Evolutionary conservation across 75 land plant species (phyloP), one percentile per base, ranked within the genome.

Genomic region (Cunninghamia lanceolata): DNA sequence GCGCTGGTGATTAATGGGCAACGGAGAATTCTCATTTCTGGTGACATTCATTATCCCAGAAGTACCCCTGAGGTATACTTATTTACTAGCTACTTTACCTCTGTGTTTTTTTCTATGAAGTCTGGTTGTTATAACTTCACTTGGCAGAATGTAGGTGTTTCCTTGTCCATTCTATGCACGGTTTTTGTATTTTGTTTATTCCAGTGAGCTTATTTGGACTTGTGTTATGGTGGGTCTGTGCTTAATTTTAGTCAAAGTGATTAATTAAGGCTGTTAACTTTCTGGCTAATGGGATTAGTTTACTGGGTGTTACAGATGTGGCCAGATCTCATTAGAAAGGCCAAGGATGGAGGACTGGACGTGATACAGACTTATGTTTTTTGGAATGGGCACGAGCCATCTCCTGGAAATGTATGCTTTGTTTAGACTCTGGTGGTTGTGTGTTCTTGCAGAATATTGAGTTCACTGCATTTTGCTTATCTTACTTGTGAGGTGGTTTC

Each of bases 21-120:
- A 86, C 88, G 86, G 36, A 89, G 88, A 84, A 86, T 91, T 43
- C 91, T 91, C 47, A 84, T 91, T 52, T 91, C 92, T 28, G 92
- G 91, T 9, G 87, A 91, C 80, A 91, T 91, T 73, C 92, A 91
- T 68, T 91, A 91, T 73, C 90, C 92, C 21, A 86, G 91, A 43
- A 88, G 90, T 63, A 89, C 92, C n/a, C 86, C 92, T 53, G 88
- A 91, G 73, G 92, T 90, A 82, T 21, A 19, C 3, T 68, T 35
- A 19, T 85, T 46, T 85, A 25, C 68, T 63, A 4, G 9, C n/a
- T 6, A 63, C n/a, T 28, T 9, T 5, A 0, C 17, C 13, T 34
- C 16, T 47, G 46, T 59, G 17, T 52, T 79, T 36, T 79, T 30
- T 47, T 34, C 25, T 42, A 6, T 53, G 36, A 3, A 53, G 2